Evolutionary conservation across 352 stramenopile genomes (phyloP), one percentile per base, ranked within the genome.

Genomic region (Pythium apleroticum): DNA sequence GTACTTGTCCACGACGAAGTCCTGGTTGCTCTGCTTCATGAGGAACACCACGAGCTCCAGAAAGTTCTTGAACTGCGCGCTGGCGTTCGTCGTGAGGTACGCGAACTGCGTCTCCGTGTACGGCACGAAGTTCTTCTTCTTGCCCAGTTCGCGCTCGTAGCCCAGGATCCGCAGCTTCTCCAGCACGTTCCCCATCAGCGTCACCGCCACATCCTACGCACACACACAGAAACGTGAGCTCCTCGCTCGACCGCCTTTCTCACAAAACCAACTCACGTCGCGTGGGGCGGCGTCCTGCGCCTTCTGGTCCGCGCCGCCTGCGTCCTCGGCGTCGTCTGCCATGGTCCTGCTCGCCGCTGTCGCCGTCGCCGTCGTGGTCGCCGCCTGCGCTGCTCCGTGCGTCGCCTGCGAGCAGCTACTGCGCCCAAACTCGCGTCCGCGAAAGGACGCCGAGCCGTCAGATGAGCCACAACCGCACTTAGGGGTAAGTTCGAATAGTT

Each of bases 1-100:
- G 69, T 92, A 95, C 74, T 95, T 95, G 78, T 95, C 86, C 45
- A 95, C 79, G 24, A 80, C 75, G 58, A 95, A 89, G 19, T 93
- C 86, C 60, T 93, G 86, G 63, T 83, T 73, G 67, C 77, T 85
- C 43, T 85, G 75, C 60, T 91, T 90, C 71, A 95, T 87, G 19
- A 95, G 65, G 56, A 77, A 91, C 8, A 76, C 75, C 22, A 88
- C 75, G 20, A 95, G 71, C 39, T 91, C 80, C 52, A 95, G 63
- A 53, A 95, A 91, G 57, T 69, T 78, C 65, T 90, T 93, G 60
- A 93, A 91, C 68, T 95, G 86, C 19, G 80, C 80, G 55, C 76
- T 89, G 53, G 80, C 71, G 64, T 88, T 91, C 53, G 46, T 63
- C n/a, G 77, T 76, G 39, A 81, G 39, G 45, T 73, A 66, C 0